Evolutionary conservation across 208 protist genomes (phyloP), one percentile per base, ranked within the genome.

Genomic region (Trypanosoma mega): DNA sequence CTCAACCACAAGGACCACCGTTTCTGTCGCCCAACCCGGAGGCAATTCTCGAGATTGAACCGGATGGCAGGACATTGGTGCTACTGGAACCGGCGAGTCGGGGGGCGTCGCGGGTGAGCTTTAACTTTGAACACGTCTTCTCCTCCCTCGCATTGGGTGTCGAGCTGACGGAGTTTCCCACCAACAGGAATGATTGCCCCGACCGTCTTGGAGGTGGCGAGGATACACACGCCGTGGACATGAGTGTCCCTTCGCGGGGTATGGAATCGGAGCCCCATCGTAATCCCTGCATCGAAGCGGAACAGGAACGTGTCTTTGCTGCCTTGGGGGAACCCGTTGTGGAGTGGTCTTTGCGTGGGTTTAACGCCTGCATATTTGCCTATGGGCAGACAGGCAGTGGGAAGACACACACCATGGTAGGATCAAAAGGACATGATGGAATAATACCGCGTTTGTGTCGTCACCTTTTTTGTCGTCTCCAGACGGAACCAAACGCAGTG

Each of bases 391-490:
- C 90, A 4, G 81, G 82, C 36, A 90, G 87, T 43, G 93, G 95
- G 21, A 98, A 97, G 64, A 97, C 93, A 14, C 94, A 97, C 78
- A 97, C 93, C 4, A 97, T 97, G 80, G 75, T 92, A 48, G 94
- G 94, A 18, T 80, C 70, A 9, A 41, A 62, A 39, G 54, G 77
- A 37, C 74, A 92, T 45, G 69, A 72, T 11, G 93, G 93, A 5
- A 68, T 97, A 20, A 89, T 89, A 24, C 90, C 90, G 14, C 66
- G 85, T 0, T 34, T 91, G 12, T 86, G 76, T 27, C 65, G 73
- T 39, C 69, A 74, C 4, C 70, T 96, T 43, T 90, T 93, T 43
- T 21, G 62, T 20, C 44, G 57, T 7, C 57, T 86, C 12, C 52
- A 73, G 6, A 36, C 6, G 33, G 56, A 56, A 20, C 26, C 41